phyloP scores from a whole-genome alignment of 2,329 filamentous ascomycete species.

The Aureobasidium sp. region DNA sequence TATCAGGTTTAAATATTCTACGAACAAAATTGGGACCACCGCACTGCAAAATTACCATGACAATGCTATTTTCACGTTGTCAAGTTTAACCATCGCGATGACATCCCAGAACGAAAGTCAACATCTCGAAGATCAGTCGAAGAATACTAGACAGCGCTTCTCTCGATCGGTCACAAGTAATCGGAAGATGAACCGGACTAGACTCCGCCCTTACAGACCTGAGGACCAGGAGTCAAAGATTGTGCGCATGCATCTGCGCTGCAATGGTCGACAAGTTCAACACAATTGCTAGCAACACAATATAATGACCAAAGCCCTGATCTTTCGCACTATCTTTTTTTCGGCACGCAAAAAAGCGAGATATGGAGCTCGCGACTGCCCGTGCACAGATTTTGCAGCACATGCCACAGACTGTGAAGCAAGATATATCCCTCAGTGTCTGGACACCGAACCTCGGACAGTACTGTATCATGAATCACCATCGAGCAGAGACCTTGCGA shows the following conservation, averaged over 20 bases:
- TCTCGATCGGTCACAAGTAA: background rate
- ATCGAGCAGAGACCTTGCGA: background rate
- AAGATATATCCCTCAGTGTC: background rate
- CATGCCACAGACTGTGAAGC: background rate
- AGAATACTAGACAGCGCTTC: background rate
- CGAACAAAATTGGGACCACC: no score
- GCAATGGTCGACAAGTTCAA: background rate
- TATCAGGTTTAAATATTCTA: background rate
- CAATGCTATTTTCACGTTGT: no score
- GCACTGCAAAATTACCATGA: no score
- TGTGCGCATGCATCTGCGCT: background rate
- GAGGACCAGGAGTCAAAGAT: background rate
- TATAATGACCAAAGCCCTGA: background rate
- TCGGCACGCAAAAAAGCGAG: background rate
- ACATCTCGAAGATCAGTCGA: background rate
- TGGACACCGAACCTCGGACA: background rate
- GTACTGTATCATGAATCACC: background rate
- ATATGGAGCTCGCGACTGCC: background rate
- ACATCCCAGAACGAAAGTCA: no score
- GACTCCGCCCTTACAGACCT: background rate
- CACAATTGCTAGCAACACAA: background rate
- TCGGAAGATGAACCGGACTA: background rate
- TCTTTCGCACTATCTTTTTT: background rate
- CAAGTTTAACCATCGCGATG: no score
- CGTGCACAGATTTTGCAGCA: background rate